phyloP scores from a whole-genome alignment of 192 early-diverging fungal species.

The Coemansia sp. region DNA sequence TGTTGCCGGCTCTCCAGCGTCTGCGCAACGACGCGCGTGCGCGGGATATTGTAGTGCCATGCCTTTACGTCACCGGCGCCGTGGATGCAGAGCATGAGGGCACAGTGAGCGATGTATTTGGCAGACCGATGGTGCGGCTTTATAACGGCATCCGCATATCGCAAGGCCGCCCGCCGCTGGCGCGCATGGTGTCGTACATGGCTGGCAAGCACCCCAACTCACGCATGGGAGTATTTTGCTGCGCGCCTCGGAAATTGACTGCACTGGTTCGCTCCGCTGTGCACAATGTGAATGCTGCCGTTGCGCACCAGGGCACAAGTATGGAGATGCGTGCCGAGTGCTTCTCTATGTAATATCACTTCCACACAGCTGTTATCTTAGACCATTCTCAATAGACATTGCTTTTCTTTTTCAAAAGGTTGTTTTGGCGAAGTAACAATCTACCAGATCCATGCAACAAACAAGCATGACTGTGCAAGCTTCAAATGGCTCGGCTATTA shows the following conservation, averaged over 20 bases:
- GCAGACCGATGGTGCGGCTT: slow-evolving; percentile 42
- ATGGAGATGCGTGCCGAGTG: slow-evolving; percentile 52
- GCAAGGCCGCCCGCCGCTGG: slow-evolving; percentile 36
- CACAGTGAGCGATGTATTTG: slow-evolving; percentile 46
- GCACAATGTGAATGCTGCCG: slow-evolving; percentile 45
- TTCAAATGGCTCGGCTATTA: no score
- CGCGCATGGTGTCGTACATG: slow-evolving; percentile 44
- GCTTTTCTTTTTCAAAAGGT: no score
- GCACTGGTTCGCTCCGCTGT: slow-evolving; percentile 39
- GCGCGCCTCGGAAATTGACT: slow-evolving; percentile 38
- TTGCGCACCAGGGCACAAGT: slow-evolving; percentile 41
- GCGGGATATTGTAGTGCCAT: slow-evolving; percentile 44
- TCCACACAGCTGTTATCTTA: not conserved
- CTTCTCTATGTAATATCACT: slow-evolving; percentile 30
- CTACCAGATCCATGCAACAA: no score
- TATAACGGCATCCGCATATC: slow-evolving; percentile 48
- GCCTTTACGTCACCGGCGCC: slow-evolving; percentile 39
- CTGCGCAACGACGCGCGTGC: slow-evolving; percentile 32
- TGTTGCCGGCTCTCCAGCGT: slow-evolving; percentile 29
- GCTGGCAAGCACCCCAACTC: slow-evolving; percentile 43
- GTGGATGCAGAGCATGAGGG: slow-evolving; percentile 30
- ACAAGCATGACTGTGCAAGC: no score
- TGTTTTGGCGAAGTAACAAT: no score
- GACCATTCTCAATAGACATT: not conserved
- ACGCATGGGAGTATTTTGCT: slow-evolving; percentile 46